Base-by-base conservation (phyloP, 1,284 basidiomycete species). In the Xerocomus nothofagi region DNA sequence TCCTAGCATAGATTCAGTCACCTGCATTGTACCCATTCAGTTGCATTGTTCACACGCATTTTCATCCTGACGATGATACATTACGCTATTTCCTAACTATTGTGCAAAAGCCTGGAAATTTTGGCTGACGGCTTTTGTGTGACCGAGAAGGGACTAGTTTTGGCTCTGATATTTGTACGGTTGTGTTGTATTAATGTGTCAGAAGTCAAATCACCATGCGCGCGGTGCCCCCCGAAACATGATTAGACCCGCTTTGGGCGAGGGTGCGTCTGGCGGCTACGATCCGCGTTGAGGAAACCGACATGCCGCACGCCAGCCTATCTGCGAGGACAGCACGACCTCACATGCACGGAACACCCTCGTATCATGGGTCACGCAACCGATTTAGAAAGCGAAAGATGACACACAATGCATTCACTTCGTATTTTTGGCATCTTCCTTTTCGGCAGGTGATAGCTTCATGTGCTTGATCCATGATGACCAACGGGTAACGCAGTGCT, bases 1-100 rank as follows among this genome's bases (percentile, higher is more conserved):
- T 64, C 53, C 65, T 64, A 60, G 61, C 65, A 67, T 63, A 67
- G 63, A 63, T 60, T 63, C 65, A 61, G 53, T 41, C 61, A 64
- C 24, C 52, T 66, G 63, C 62, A 63, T 65, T 63, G 61, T 63
- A 63, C 65, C 53, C 61, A 61, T 57, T 65, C 50, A 39, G 62
- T 59, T 52, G 60, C 61, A 62, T 61, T 34, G 53, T 66, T 63
- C 60, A 46, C 62, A 65, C 65, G 58, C 61, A 65, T 60, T 62
- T 62, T 53, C 50, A 50, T 40, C 49, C 45, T 17, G 31, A 56
- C 43, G 59, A 64, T 57, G 64, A 61, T 67, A 63, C 62, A 54
- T 65, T 63, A 67, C 60, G 50, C 58, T 39, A 63, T 62, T 61
- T 43, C 63, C 40, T 67, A 62, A 63, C 52, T 67, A 65, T 44